Evolutionary conservation across 176 grass and related monocot species (phyloP), one percentile per base, ranked within the genome.

Genomic region (Lolium rigidum): DNA sequence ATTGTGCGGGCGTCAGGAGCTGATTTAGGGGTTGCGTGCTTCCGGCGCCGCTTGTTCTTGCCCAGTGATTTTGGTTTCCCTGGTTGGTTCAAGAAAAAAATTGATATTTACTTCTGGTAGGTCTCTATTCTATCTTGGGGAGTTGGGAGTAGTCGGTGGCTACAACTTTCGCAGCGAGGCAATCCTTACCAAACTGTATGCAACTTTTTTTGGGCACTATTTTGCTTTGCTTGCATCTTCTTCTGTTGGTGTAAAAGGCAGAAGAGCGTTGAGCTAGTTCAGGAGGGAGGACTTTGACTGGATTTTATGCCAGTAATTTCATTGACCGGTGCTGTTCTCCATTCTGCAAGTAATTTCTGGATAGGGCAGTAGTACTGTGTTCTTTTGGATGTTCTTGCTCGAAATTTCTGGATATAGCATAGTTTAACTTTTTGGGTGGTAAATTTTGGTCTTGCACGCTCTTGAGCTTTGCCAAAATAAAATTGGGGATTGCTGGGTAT

Each of bases 41-140:
- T 7, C 17, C 14, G 63, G 6, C 63, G 12, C 73, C 35, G 75
- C 60, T 43, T 49, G 49, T 57, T 85, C 52, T 77, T 10, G 26
- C 26, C 61, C 8, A 62, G 3, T 38, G 81, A 83, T 79, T 88
- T 66, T 81, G 14, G 26, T 79, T 89, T 79, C 46, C 51, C 31
- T 75, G 72, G 9, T 31, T 52, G 24, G 13, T 18, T 6, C n/a
- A 28, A 26, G 39, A 71, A 71, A 73, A 73, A 74, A 28, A 17
- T 16, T 16, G 22, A 28, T 76, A 17, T 31, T 54, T 75, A 28
- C 50, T 75, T 8, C 71, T 37, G 16, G 22, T 57, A 69, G 11
- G 10, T 57, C 62, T 55, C 46, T 88, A 59, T 43, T 18, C 44
- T 66, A 15, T 65, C 74, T 69, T 9, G 31, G 44, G 60, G 70